Percentiles rank a stretch among this genome's conserved stretches.
These are phyloP conservation scores for Xylaria cubensis DNA, from an alignment of 495 filamentous ascomycete species.

Conservation along the genomic window DNA sequence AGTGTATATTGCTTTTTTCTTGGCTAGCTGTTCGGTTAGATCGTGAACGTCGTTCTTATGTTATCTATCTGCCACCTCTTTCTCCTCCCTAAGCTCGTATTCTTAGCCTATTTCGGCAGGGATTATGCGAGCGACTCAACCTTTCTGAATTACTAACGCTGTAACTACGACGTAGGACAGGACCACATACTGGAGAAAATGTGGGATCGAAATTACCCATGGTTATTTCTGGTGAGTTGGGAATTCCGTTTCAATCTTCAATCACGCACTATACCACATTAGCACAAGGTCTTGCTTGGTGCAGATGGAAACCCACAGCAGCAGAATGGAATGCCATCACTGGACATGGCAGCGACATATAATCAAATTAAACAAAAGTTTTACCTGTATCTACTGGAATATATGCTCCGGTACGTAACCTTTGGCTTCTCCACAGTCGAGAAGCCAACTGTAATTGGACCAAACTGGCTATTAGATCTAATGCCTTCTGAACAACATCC, in stretches of 20 bases:
- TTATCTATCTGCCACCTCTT: background rate
- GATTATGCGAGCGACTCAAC: background rate
- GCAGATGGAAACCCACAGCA: background rate
- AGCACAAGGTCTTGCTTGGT: background rate
- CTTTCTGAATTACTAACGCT: background rate
- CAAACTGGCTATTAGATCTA: background rate
- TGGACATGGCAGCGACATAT: background rate
- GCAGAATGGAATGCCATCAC: background rate
- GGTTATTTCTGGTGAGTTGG: background rate
- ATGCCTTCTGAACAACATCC: background rate
- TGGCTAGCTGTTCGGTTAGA: background rate
- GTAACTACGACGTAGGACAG: background rate
- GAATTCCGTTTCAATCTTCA: background rate
- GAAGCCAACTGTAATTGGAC: constrained; percentile 1
- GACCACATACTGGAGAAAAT: background rate
- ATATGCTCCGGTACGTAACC: constrained; percentile 6
- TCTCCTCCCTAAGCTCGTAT: background rate
- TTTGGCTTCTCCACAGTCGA: constrained; percentile 13
- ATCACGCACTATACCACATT: background rate
- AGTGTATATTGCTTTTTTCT: background rate
- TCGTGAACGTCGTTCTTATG: background rate
- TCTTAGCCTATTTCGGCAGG: background rate
- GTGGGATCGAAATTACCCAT: background rate
- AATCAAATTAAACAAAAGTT: background rate
- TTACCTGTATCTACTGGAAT: background rate